Conservation (phyloP, 495 filamentous ascomycete genomes). For the Penicillium egyptiacum region DNA sequence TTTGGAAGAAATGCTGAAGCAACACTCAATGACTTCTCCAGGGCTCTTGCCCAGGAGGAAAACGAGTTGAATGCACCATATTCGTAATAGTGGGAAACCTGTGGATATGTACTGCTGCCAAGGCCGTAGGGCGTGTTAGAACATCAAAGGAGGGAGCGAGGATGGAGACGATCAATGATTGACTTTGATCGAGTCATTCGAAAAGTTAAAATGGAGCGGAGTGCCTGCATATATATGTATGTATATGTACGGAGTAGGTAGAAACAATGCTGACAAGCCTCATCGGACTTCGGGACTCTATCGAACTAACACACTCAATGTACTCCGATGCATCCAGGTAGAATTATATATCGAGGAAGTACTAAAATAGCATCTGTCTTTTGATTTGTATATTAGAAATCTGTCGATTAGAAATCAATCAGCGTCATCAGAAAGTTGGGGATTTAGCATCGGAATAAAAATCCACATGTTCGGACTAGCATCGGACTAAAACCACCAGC, state of each 20-base stretch:
- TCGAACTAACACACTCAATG: not conserved
- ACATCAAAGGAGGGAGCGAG: not conserved
- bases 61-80: not conserved
- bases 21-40: not conserved
- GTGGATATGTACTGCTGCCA: not conserved
- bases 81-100: not conserved
- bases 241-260: not conserved
- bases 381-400: not conserved
- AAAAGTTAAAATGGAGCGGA: not conserved
- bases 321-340: not conserved
- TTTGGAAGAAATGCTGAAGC: not conserved
- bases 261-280: not conserved
- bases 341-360: too few relatives aligned
- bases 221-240: too few relatives aligned
- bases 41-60: not conserved
- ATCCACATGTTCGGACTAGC: not conserved
- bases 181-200: not conserved
- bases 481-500: constrained; percentile 2
- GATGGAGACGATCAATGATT: not conserved
- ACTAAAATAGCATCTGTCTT: not conserved
- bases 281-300: not conserved
- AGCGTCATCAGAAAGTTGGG: not conserved
- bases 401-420: not conserved
- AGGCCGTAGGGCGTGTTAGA: not conserved
- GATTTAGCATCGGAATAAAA: not conserved